Conservation (phyloP, 2,329 filamentous ascomycete genomes). For the Microsporum canis region DNA sequence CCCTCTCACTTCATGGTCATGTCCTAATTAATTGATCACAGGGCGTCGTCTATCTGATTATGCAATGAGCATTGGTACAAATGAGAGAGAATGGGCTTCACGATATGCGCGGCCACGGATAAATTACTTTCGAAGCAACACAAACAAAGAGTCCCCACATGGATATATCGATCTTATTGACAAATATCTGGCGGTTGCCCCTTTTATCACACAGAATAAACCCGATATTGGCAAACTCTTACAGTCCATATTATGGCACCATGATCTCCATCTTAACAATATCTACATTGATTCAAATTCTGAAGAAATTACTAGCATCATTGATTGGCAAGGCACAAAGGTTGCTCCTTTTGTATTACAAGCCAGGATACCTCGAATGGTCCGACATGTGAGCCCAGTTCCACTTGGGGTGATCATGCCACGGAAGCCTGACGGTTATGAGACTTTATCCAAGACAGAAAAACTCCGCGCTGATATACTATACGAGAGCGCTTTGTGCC, state of each 20-base stretch:
- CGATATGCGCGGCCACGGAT: conserved; percentile 12
- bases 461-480: not conserved
- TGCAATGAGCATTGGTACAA: conserved; percentile 16
- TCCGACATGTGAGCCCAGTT: conserved; percentile 17
- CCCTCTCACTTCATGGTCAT: not conserved
- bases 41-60: conserved; percentile 17
- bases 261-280: conserved; percentile 22
- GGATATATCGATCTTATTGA: conserved; percentile 15
- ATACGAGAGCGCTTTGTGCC: not conserved
- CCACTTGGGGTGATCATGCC: not conserved
- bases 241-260: conserved; percentile 17
- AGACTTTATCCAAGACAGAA: not conserved
- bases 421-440: too few relatives aligned
- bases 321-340: conserved; percentile 34
- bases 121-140: conserved; percentile 12
- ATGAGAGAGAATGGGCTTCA: conserved; percentile 4
- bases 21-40: conserved; percentile 13
- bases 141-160: conserved; percentile 14
- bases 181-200: conserved; percentile 13
- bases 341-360: conserved; percentile 28
- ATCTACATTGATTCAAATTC: conserved; percentile 21
- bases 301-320: conserved; percentile 26
- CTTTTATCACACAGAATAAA: conserved; percentile 10
- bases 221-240: conserved; percentile 4
- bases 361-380: conserved; percentile 27